phyloP scores from a whole-genome alignment of 2,329 filamentous ascomycete genomes.

The Albophoma yamanashiensis region DNA sequence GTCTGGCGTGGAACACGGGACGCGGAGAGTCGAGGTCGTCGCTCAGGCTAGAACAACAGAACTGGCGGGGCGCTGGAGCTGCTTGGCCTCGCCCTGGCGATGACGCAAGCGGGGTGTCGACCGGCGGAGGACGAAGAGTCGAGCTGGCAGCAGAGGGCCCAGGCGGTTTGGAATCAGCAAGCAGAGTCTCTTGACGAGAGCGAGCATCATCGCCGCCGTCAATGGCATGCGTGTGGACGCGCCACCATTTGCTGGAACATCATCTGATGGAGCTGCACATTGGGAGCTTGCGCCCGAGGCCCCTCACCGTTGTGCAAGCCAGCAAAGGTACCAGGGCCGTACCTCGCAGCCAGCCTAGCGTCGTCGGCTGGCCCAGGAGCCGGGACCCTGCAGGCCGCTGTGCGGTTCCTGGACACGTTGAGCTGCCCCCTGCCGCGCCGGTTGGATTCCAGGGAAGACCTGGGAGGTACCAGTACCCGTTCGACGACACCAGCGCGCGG shows the following conservation, averaged over 20 bases:
- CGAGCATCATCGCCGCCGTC: background rate
- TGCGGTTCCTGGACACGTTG: no score
- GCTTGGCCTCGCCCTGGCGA: no score
- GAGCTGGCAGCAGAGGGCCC: background rate
- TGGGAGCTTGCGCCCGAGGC: background rate
- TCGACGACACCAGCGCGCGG: background rate
- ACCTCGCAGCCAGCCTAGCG: background rate
- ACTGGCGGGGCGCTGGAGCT: background rate
- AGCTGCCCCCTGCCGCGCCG: no score
- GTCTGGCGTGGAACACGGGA: background rate
- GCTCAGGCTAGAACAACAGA: background rate
- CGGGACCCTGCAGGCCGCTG: background rate
- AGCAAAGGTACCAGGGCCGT: background rate
- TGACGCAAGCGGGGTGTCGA: constrained; percentile 5
- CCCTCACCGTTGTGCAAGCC: background rate
- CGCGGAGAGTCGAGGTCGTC: background rate
- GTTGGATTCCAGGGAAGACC: background rate
- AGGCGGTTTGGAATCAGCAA: background rate
- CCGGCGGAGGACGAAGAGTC: background rate
- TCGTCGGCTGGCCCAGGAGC: background rate
- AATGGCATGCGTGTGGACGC: background rate
- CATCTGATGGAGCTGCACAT: background rate
- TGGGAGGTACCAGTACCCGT: background rate
- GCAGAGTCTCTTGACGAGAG: background rate
- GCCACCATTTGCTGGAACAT: background rate